phyloP scores from a whole-genome alignment of 495 filamentous ascomycete species.

The Stereocaulon alpinum region DNA sequence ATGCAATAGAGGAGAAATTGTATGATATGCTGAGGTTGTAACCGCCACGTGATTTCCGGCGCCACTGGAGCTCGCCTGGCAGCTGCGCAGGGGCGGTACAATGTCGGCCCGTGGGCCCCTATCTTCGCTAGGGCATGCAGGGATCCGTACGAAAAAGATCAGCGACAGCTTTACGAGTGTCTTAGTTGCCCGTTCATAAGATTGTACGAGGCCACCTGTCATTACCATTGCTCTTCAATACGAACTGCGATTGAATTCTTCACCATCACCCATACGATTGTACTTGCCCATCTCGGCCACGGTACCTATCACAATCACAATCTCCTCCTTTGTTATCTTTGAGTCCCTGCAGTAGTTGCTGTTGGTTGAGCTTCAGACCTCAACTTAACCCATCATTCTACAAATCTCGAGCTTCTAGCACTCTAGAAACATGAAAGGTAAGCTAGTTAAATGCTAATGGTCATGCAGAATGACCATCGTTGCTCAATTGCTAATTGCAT shows the following conservation, averaged over 20 bases:
- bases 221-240: neutral
- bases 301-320: neutral
- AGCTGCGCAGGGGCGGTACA: neutral
- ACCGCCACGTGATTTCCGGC: no score
- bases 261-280: neutral
- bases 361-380: neutral
- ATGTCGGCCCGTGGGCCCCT: neutral
- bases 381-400: neutral
- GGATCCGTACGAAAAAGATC: neutral
- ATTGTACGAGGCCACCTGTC: constrained; percentile 6
- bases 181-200: neutral
- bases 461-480: neutral
- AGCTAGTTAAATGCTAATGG: neutral
- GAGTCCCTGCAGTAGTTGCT: neutral
- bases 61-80: no score
- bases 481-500: constrained; percentile 3
- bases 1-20: no score
- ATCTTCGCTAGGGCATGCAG: neutral
- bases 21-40: no score
- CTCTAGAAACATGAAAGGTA: constrained; percentile 10
- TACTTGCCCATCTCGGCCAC: neutral
- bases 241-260: neutral
- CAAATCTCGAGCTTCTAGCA: neutral
- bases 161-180: neutral
- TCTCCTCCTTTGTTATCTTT: neutral